Evolutionary conservation across 2,329 filamentous ascomycete species (phyloP).

Genomic region (Clonostachys chloroleuca): DNA sequence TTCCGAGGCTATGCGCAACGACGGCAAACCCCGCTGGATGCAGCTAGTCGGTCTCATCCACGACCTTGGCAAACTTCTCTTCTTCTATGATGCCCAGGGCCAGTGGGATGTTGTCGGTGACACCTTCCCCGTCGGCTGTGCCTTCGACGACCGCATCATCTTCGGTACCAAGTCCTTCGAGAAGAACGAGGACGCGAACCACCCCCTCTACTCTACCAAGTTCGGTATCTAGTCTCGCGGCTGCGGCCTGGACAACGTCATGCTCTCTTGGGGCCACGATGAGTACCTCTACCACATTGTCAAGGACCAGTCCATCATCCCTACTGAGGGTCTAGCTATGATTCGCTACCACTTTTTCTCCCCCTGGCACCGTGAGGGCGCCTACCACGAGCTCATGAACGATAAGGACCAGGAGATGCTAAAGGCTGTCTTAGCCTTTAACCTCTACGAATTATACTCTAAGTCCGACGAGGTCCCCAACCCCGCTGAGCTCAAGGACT

Average conservation of each 20-base stretch:
- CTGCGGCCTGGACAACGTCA: slow-evolving; percentile 81
- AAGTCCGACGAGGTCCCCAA: slow-evolving; percentile 81
- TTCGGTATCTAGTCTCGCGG: slow-evolving; percentile 75
- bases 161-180: slow-evolving; percentile 69
- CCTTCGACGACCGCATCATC: slow-evolving; percentile 72
- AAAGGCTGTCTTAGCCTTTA: slow-evolving; percentile 78
- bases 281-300: slow-evolving; percentile 85
- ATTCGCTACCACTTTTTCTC: slow-evolving; percentile 93
- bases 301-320: slow-evolving; percentile 76
- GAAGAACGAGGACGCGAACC: slow-evolving; percentile 67
- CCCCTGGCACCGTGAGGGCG: slow-evolving; percentile 80
- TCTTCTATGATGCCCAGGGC: slow-evolving; percentile 70
- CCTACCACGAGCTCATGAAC: slow-evolving; percentile 79
- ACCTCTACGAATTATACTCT: slow-evolving; percentile 88
- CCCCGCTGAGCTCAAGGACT: slow-evolving; percentile 21
- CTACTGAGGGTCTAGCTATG: slow-evolving; percentile 82
- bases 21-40: slow-evolving; percentile 81
- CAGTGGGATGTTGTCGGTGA: slow-evolving; percentile 94
- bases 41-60: slow-evolving; percentile 74
- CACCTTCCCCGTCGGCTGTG: slow-evolving; percentile 75
- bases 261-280: slow-evolving; percentile 88
- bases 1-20: slow-evolving; percentile 82
- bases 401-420: slow-evolving; percentile 77
- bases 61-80: slow-evolving; percentile 75
- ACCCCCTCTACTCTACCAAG: slow-evolving; percentile 71